Evolutionary conservation across 306 rosid species (phyloP), one percentile per base, ranked within the genome.

Genomic region (Gastrolobium bilobum): DNA sequence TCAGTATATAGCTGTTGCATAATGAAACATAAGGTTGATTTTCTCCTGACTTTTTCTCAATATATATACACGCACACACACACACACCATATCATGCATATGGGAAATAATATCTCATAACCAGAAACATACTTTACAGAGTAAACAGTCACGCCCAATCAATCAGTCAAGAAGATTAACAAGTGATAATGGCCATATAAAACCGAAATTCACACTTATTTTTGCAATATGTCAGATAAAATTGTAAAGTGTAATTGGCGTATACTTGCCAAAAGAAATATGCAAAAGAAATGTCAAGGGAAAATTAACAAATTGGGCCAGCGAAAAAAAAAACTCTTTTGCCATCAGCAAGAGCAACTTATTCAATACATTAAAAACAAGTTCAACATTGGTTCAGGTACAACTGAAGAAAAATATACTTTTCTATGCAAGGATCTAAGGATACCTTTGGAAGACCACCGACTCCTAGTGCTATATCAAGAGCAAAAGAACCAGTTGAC

Each of bases 371-470:
- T 26, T 31, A 15, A 54, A 56, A 66, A 79, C 30, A 6, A 10
- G 43, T 39, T 52, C 40, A 38, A 42, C 63, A 52, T 43, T 59
- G 59, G 59, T 47, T 68, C 62, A 42, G 31, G 56, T 48, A 44
- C 71, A 56, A 34, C 42, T 30, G 15, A 60, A 87, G 71, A 14
- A 51, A 53, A 15, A 59, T 10, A 59, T 13, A 34, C 60, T 20
- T 20, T 1, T 20, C 26, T 20, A 20, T 20, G 26, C 26, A 20
- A 20, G 26, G 26, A 73, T 57, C 68, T 15, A 10, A 71, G 4
- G 9, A 77, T 90, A 92, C 99, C 98, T 91, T 95, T 1, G 99
- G 99, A 82, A 95, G 84, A 52, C 99, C 99, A 68, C 93, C 93
- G 3, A 84, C 72, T 56, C 99, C 99, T 10, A 95, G 88, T 1